Base-by-base conservation (phyloP, 2,329 filamentous ascomycete species). In the Metarhizium guizhouense region DNA sequence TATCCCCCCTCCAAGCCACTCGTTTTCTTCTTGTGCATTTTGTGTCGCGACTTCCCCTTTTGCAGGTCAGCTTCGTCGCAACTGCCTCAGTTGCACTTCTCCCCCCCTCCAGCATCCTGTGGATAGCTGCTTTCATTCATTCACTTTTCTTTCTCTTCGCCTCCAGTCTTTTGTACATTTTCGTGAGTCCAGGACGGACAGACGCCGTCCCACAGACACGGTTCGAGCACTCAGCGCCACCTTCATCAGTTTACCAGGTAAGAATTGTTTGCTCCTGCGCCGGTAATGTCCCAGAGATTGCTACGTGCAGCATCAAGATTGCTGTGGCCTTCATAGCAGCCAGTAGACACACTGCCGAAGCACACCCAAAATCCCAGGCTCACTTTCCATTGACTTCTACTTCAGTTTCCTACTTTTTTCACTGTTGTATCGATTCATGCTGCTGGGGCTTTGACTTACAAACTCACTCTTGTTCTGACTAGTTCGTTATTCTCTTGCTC, bases 21-120 rank as follows among this genome's bases (percentile, higher is more conserved):
- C 18, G 30, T 34, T 10, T 5, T 48, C 14, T 49, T 48, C 45
- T n/a, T 48, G 36, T 34, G 32, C 55, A 38, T 53, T 48, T 45
- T 55, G 56, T 25, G 54, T 58, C 54, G 56, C 54, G 56, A 57
- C 56, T 56, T 56, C 56, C 56, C 25, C 42, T 25, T 51, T 32
- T 51, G 51, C 47, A 38, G 36, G n/a, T 14, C 45, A 8, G 16
- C 16, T 43, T 47, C 42, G 4, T 55, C 52, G 47, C 52, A 20
- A 54, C 48, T 53, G 54, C 43, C 54, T 57, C 47, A 29, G 52
- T 53, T 34, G 50, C 53, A 32, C 43, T 38, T 50, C 47, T 29
- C n/a, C 30, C 36, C 48, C 36, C 48, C 51, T 40, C 32, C 36
- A 49, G 42, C 55, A 49, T 57, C 55, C 55, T 49, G 55, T 45